A percentile compares a stretch with the other conserved stretches of the same genome.
Conservation (phyloP, 352 stramenopile genomes). For the Phytophthora multivora region DNA sequence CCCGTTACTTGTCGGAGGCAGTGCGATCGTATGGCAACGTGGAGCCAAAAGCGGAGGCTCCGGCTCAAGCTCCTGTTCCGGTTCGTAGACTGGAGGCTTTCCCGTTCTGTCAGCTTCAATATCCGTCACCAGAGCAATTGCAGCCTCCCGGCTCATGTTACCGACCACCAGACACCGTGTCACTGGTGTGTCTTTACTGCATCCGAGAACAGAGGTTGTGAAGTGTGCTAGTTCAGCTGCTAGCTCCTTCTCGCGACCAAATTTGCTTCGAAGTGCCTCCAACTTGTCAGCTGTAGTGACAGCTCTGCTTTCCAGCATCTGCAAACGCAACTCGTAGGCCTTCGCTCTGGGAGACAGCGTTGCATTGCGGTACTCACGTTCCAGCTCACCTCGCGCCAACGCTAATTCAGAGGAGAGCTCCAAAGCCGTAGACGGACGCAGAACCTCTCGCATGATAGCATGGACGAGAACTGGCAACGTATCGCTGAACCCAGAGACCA, state of each 20-base stretch:
- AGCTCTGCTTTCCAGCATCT: constrained; percentile 64
- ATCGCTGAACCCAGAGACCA: constrained; percentile 77
- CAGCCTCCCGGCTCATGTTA: constrained; percentile 52
- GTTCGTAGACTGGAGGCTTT: constrained; percentile 12
- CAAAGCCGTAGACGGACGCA: constrained; percentile 33
- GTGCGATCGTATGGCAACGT: constrained; percentile 50
- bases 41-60: constrained; percentile 29
- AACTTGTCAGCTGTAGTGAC: constrained; percentile 72
- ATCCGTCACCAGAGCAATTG: constrained; percentile 38
- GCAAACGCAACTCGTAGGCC: constrained; percentile 67
- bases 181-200: neutral
- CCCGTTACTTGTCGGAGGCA: constrained; percentile 60
- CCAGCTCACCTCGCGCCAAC: constrained; percentile 60
- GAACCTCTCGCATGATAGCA: constrained; percentile 49
- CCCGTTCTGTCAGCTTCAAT: constrained; percentile 35
- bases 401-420: constrained; percentile 42
- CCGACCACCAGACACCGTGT: constrained; percentile 59
- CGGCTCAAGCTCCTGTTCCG: constrained; percentile 29
- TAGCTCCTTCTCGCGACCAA: constrained; percentile 20
- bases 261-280: constrained; percentile 34
- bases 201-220: constrained; percentile 24
- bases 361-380: constrained; percentile 70
- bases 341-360: constrained; percentile 71
- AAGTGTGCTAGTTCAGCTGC: constrained; percentile 41
- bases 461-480: constrained; percentile 59